These are phyloP conservation scores for Vicia villosa DNA, from an alignment of 306 rosid genomes.

Conservation along the genomic window DNA sequence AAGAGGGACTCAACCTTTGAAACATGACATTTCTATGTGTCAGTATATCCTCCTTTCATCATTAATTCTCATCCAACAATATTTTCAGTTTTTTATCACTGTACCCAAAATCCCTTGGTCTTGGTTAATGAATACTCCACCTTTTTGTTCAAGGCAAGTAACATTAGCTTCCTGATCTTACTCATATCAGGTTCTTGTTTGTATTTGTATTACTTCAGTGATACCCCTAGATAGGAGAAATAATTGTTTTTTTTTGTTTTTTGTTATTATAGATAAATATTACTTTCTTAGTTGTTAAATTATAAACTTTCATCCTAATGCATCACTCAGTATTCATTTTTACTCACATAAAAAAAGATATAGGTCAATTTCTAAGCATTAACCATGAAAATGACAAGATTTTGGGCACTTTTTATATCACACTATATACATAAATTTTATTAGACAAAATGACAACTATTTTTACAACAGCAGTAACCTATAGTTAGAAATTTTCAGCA, in stretches of 20 bases:
- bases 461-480: conserved; percentile 33
- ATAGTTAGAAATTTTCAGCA: conserved; percentile 53
- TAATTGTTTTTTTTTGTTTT: too few species aligned
- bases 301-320: too few species aligned
- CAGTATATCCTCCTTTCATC: conserved; percentile 11
- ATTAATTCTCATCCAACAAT: conserved; percentile 27
- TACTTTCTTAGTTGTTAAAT: too few species aligned
- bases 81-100: conserved; percentile 16
- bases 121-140: conserved; percentile 6
- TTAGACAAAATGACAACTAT: conserved; percentile 35
- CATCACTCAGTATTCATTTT: too few species aligned
- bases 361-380: too few species aligned
- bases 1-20: background rate
- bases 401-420: too few species aligned
- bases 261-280: too few species aligned
- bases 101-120: background rate
- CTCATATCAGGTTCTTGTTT: conserved; percentile 8
- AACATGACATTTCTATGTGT: background rate
- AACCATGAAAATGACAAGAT: too few species aligned
- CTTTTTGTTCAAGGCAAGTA: conserved; percentile 1
- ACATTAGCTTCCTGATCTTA: conserved; percentile 2
- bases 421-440: too few species aligned
- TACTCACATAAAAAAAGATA: too few species aligned
- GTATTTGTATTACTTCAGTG: background rate
- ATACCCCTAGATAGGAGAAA: background rate